Base-by-base conservation (phyloP, 2,329 filamentous ascomycete species). In the Dactylellina leptospora region DNA sequence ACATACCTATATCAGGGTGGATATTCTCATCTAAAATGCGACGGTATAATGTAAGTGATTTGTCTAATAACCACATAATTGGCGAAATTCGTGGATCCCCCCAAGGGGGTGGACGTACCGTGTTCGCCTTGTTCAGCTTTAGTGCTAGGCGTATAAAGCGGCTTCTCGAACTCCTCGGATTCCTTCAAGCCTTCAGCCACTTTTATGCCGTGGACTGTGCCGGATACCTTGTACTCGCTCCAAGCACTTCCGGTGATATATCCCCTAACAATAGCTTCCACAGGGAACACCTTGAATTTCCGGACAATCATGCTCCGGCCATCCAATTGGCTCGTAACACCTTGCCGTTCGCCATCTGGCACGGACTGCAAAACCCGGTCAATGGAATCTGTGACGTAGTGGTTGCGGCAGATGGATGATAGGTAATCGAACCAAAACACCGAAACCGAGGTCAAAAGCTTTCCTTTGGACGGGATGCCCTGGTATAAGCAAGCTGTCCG, bases 201-300 rank as follows among this genome's bases (percentile, higher is more conserved):
- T 13, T 84, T 78, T 75, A 93, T 88, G 20, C 91, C 91, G 80
- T 96, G 91, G 13, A 96, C 89, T 1, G 91, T 96, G 56, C 90
- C 90, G 18, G 81, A 83, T 75, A 85, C 84, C 78, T 86, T 82
- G 82, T 95, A 91, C 82, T 96, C 92, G 38, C 84, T 84, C 89
- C 91, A 96, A 0, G 90, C 92, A 47, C 87, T 90, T 44, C 92
- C 92, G 4, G 92, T 92, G 78, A 96, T 87, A 82, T 96, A 96
- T 75, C 92, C 92, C 66, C 92, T 87, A n/a, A 96, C 90, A 74
- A 93, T 93, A 44, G 88, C 90, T 81, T 93, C 90, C 74, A 96
- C 84, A 22, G 90, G 90, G 69, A 96, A 86, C 74, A 95, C 86
- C 76, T 88, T 85, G 66, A 92, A 84, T 74, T 86, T 87, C 73